Evolutionary conservation across 768 basidiomycete species (phyloP).

Genomic region (Amanita jacksonii): DNA sequence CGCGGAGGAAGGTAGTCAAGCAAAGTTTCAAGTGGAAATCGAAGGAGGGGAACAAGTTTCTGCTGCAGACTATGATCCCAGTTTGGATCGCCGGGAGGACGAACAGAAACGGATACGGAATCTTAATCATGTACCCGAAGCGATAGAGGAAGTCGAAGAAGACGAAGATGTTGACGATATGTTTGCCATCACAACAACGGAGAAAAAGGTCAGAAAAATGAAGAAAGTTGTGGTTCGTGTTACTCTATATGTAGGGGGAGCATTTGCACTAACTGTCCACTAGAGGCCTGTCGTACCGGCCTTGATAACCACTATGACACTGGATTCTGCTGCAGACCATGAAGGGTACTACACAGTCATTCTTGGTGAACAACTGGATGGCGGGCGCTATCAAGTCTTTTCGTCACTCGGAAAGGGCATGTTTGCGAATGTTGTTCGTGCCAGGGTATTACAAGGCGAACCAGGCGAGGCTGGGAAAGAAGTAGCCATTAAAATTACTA

Average conservation of each 20-base stretch:
- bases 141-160: conserved; percentile 48
- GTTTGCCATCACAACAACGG: conserved; percentile 60
- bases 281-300: conserved; percentile 48
- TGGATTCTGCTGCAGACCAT: conserved; percentile 86
- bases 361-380: conserved; percentile 88
- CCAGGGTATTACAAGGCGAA: conserved; percentile 66
- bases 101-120: conserved; percentile 59
- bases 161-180: conserved; percentile 93
- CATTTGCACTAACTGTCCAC: background rate
- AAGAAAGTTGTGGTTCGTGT: conserved; percentile 41
- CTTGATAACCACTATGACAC: conserved; percentile 54
- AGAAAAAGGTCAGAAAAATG: conserved; percentile 51
- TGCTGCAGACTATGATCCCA: conserved; percentile 86
- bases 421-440: conserved; percentile 96
- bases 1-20: conserved; percentile 38
- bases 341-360: conserved; percentile 96
- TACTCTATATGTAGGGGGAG: background rate
- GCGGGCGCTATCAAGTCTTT: conserved; percentile 89
- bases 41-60: conserved; percentile 60
- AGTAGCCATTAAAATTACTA: conserved; percentile 95
- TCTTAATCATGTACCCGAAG: conserved; percentile 27
- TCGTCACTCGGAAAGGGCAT: conserved; percentile 96
- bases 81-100: conserved; percentile 74
- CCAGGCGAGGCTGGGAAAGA: conserved; percentile 47
- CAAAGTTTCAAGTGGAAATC: conserved; percentile 35